phyloP scores from a whole-genome alignment of 2,329 filamentous ascomycete genomes.

The Monascus ruber region DNA sequence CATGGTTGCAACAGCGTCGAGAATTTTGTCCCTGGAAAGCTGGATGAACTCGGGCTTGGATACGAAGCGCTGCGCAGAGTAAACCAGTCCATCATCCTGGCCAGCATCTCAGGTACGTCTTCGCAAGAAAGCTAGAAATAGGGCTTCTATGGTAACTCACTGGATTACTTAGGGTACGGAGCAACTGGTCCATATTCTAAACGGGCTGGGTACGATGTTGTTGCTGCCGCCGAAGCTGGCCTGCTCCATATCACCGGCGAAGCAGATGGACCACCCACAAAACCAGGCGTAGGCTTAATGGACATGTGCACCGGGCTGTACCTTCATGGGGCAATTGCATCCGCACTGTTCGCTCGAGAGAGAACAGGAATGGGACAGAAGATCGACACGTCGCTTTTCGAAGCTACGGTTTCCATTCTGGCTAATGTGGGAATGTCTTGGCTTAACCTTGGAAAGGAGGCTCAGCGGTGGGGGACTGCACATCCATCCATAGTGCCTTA shows the following conservation, averaged over 20 bases:
- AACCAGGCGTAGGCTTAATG: slow-evolving; percentile 33
- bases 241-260: slow-evolving; percentile 36
- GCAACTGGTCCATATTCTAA: slow-evolving; percentile 30
- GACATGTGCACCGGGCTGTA: slow-evolving; percentile 38
- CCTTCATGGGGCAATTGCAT: slow-evolving; percentile 35
- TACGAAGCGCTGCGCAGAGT: slow-evolving; percentile 25
- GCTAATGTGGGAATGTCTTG: slow-evolving; percentile 32
- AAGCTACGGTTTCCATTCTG: slow-evolving; percentile 30
- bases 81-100: slow-evolving; percentile 33
- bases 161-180: slow-evolving; percentile 21
- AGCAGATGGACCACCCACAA: slow-evolving; percentile 27
- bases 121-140: background rate
- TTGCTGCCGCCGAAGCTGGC: slow-evolving; percentile 34
- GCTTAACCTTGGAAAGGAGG: slow-evolving; percentile 31
- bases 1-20: slow-evolving; percentile 19
- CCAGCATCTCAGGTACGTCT: slow-evolving; percentile 29
- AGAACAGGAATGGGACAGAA: slow-evolving; percentile 31
- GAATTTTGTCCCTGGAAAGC: slow-evolving; percentile 34
- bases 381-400: slow-evolving; percentile 36
- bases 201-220: slow-evolving; percentile 36
- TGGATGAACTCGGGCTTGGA: slow-evolving; percentile 31
- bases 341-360: slow-evolving; percentile 29
- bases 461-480: slow-evolving; percentile 34
- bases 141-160: too few relatives aligned
- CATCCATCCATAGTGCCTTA: slow-evolving; percentile 40